Evolutionary conservation across 2,329 filamentous ascomycete genomes (phyloP).

Genomic region (Herpotrichia juniperi): DNA sequence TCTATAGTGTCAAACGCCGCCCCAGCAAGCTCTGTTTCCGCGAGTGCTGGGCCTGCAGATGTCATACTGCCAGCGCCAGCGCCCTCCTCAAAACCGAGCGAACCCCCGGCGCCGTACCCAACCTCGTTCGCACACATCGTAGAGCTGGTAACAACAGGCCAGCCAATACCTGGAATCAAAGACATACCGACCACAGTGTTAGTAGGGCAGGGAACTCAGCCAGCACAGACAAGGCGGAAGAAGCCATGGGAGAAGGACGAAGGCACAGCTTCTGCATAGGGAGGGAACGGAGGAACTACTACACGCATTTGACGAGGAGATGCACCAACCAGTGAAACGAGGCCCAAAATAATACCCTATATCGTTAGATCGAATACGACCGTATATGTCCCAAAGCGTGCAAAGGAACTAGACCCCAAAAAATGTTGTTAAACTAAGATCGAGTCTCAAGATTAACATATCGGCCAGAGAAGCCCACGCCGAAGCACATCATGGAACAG

Average conservation of each 20-base stretch:
- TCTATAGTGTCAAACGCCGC: constrained; percentile 19
- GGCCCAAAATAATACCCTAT: not conserved
- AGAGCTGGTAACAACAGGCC: constrained; percentile 80
- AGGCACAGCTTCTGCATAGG: constrained; percentile 1
- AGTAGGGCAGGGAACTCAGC: constrained; percentile 67
- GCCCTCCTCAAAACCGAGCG: constrained; percentile 24
- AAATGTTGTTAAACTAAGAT: too few species aligned
- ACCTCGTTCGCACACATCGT: constrained; percentile 85
- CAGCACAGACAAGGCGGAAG: constrained; percentile 59
- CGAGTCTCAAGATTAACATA: too few species aligned
- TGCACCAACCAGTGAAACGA: not conserved
- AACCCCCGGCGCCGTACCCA: constrained; percentile 72
- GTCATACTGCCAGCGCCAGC: constrained; percentile 30
- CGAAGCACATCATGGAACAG: too few species aligned
- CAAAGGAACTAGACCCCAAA: too few species aligned
- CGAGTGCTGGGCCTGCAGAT: constrained; percentile 17
- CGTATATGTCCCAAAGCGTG: too few species aligned
- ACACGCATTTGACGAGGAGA: not conserved
- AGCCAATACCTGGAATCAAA: constrained; percentile 84
- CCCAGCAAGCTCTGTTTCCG: constrained; percentile 15
- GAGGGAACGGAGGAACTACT: not conserved
- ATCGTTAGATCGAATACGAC: not conserved
- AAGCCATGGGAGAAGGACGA: constrained; percentile 82
- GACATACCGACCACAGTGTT: constrained; percentile 84
- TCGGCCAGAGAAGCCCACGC: too few species aligned